Percentiles rank a stretch among this genome's conserved stretches.
Conservation (phyloP, 352 stramenopile genomes). For the Phytophthora meadii region DNA sequence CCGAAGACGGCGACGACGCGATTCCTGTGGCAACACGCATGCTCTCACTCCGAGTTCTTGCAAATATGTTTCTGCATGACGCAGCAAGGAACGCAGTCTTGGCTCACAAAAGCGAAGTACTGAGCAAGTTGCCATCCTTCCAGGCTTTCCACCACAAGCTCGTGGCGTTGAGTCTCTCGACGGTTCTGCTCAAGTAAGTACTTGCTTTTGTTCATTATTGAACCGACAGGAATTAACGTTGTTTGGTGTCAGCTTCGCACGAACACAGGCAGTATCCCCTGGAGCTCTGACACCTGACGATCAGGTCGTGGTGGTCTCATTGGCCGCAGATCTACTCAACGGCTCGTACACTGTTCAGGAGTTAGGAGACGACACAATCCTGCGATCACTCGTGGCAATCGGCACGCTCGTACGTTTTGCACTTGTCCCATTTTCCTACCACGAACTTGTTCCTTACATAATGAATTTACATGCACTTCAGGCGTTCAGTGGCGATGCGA, state of each 20-base stretch:
- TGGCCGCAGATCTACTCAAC: slow-evolving; percentile 61
- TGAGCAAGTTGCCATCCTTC: slow-evolving; percentile 55
- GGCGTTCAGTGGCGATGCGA: slow-evolving; percentile 46
- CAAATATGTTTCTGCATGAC: slow-evolving; percentile 78
- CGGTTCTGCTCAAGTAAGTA: slow-evolving; percentile 77
- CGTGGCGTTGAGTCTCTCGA: slow-evolving; percentile 70
- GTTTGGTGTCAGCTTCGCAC: slow-evolving; percentile 47
- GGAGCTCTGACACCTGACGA: slow-evolving; percentile 55
- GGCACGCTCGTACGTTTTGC: slow-evolving; percentile 65
- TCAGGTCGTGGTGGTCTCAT: slow-evolving; percentile 52
- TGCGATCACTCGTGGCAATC: slow-evolving; percentile 71
- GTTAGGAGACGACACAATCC: slow-evolving; percentile 79
- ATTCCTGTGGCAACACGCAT: slow-evolving; percentile 76
- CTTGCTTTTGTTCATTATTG: background rate
- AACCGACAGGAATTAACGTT: slow-evolving; percentile 8
- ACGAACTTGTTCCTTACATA: background rate
- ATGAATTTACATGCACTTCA: slow-evolving; percentile 15
- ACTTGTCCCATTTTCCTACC: background rate
- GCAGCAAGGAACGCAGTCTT: slow-evolving; percentile 53
- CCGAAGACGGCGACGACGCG: slow-evolving; percentile 29
- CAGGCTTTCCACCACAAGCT: slow-evolving; percentile 67
- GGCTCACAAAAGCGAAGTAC: slow-evolving; percentile 59
- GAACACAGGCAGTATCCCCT: slow-evolving; percentile 39
- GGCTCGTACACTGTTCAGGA: slow-evolving; percentile 59
- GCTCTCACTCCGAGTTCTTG: slow-evolving; percentile 75